phyloP scores from a whole-genome alignment of 2,329 filamentous ascomycete genomes.

The Fusarium nisikadoi region DNA sequence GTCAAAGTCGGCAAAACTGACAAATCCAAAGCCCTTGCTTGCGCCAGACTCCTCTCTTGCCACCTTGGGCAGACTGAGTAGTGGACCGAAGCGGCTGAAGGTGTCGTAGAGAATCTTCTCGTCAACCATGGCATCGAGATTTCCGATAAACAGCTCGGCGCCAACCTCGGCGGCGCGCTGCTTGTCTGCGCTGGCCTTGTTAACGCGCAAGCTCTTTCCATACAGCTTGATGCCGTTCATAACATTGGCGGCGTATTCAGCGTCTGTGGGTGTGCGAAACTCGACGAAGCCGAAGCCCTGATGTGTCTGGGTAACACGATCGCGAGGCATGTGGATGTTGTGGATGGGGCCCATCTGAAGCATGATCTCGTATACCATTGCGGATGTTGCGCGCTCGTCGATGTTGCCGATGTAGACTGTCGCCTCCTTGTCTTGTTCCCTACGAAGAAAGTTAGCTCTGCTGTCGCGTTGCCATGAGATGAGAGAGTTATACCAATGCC shows the following conservation, averaged over 20 bases:
- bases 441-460: constrained; percentile 50
- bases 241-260: constrained; percentile 94
- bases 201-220: constrained; percentile 95
- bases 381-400: constrained; percentile 92
- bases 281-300: constrained; percentile 99
- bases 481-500: constrained; percentile 73
- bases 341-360: constrained; percentile 96
- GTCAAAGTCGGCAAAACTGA: constrained; percentile 93
- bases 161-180: constrained; percentile 93
- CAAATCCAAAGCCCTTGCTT: constrained; percentile 96
- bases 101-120: constrained; percentile 96
- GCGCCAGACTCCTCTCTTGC: constrained; percentile 89
- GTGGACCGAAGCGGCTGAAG: constrained; percentile 89
- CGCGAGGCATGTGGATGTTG: constrained; percentile 97
- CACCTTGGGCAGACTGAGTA: constrained; percentile 88
- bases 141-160: constrained; percentile 96
- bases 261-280: constrained; percentile 94
- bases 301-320: constrained; percentile 95
- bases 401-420: constrained; percentile 99
- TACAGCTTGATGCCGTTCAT: constrained; percentile 96
- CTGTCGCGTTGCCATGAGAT: constrained; percentile 1
- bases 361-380: constrained; percentile 97
- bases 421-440: constrained; percentile 98
- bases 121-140: constrained; percentile 92
- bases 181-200: constrained; percentile 93